phyloP scores from a whole-genome alignment of 768 basidiomycete genomes.

The Chalciporus chontae region DNA sequence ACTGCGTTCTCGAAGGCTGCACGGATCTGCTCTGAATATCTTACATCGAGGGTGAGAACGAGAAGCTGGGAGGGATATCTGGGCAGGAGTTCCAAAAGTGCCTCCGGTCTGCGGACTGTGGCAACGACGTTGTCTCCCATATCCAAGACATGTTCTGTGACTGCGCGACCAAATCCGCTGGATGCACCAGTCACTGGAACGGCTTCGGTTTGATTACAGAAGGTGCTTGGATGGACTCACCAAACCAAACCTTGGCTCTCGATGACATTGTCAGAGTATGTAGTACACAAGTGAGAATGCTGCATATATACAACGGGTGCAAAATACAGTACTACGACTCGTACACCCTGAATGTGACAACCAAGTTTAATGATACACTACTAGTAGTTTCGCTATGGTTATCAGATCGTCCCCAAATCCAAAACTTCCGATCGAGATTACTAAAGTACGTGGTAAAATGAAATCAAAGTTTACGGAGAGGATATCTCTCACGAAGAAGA shows the following conservation, averaged over 20 bases:
- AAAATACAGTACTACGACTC: too few relatives aligned
- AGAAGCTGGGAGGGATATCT: conserved; percentile 34
- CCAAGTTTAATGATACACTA: too few relatives aligned
- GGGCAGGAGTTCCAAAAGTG: conserved; percentile 27
- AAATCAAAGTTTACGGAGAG: too few relatives aligned
- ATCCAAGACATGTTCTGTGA: conserved; percentile 33
- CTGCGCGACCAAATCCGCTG: conserved; percentile 36
- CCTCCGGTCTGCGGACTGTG: conserved; percentile 33
- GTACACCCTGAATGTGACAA: too few relatives aligned
- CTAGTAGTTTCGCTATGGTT: too few relatives aligned
- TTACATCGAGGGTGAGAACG: conserved; percentile 40
- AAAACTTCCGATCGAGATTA: too few relatives aligned
- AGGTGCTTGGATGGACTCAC: conserved; percentile 8
- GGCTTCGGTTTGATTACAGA: neutral
- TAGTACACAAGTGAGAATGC: neutral
- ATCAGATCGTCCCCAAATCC: too few relatives aligned
- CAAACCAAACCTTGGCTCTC: conserved; percentile 21
- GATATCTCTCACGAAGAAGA: too few relatives aligned
- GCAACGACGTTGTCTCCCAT: conserved; percentile 42
- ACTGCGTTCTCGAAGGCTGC: conserved; percentile 34
- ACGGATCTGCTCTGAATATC: conserved; percentile 26
- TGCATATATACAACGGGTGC: too few relatives aligned
- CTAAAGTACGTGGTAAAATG: too few relatives aligned
- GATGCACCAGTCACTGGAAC: conserved; percentile 40
- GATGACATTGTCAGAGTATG: conserved; percentile 6